Conservation (phyloP, 805 yeast genomes). For the Wickerhamomyces queroliae region DNA sequence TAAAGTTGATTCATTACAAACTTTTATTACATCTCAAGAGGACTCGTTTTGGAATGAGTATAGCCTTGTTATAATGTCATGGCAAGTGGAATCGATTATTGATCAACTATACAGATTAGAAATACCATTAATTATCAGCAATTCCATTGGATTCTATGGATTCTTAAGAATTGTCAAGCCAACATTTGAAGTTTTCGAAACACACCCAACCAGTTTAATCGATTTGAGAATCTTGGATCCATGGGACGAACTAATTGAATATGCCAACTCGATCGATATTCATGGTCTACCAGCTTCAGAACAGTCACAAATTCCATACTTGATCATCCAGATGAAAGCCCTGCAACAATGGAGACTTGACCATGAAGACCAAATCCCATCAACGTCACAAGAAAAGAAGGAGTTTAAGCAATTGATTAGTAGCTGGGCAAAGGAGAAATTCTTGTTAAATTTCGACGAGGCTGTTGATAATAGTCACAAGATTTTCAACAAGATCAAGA, state of each 20-base stretch:
- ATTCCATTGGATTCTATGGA: slow-evolving; percentile 63
- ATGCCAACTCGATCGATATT: slow-evolving; percentile 46
- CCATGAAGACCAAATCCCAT: slow-evolving; percentile 25
- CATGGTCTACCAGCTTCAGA: slow-evolving; percentile 31
- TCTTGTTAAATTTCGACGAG: slow-evolving; percentile 44
- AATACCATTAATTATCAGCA: slow-evolving; percentile 50
- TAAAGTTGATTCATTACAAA: slow-evolving; percentile 6
- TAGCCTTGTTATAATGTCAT: slow-evolving; percentile 42
- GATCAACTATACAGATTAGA: slow-evolving; percentile 33
- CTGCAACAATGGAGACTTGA: slow-evolving; percentile 32
- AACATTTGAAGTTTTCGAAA: slow-evolving; percentile 59
- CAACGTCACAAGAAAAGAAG: slow-evolving; percentile 33
- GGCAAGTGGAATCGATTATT: slow-evolving; percentile 24
- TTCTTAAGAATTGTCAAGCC: slow-evolving; percentile 47
- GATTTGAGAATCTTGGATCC: slow-evolving; percentile 66
- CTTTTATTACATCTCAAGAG: slow-evolving; percentile 8
- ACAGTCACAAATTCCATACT: slow-evolving; percentile 65
- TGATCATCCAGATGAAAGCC: slow-evolving; percentile 54
- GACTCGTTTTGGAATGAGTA: slow-evolving; percentile 40
- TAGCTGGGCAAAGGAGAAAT: slow-evolving; percentile 29
- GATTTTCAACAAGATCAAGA: slow-evolving; percentile 29
- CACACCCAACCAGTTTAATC: slow-evolving; percentile 58
- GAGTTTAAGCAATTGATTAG: slow-evolving; percentile 32
- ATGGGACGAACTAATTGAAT: slow-evolving; percentile 61
- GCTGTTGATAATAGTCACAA: slow-evolving; percentile 40